Percentiles rank a stretch among this genome's conserved stretches.
phyloP scores from a whole-genome alignment of 169 alveolate genomes.

The Plasmodium gaboni region DNA sequence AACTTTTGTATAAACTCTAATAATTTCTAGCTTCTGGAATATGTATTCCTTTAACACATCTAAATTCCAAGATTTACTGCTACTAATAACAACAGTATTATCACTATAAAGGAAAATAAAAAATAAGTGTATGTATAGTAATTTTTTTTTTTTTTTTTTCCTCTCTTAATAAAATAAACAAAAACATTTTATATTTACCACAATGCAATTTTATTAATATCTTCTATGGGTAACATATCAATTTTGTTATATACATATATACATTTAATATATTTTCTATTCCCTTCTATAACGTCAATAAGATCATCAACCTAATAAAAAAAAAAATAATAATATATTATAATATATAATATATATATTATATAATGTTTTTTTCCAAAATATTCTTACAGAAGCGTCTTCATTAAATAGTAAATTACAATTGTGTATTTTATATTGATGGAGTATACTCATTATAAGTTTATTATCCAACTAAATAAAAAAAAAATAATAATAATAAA shows the following conservation, averaged over 20 bases:
- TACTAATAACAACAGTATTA: constrained; percentile 65
- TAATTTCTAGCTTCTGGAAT: constrained; percentile 79
- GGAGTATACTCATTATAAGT: constrained; percentile 79
- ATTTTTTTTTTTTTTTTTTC: not conserved
- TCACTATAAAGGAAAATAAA: constrained; percentile 25
- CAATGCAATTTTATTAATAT: constrained; percentile 42
- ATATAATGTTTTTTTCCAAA: not conserved
- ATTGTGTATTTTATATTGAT: constrained; percentile 96
- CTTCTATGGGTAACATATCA: constrained; percentile 91
- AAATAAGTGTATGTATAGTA: not conserved
- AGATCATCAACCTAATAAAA: constrained; percentile 92
- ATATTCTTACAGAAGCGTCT: constrained; percentile 91
- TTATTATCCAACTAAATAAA: constrained; percentile 52
- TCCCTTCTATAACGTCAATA: constrained; percentile 98
- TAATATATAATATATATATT: constrained; percentile 8
- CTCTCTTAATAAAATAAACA: not conserved
- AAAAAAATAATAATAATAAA: not conserved
- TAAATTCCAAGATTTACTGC: constrained; percentile 79
- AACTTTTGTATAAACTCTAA: constrained; percentile 96
- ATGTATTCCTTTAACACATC: constrained; percentile 80
- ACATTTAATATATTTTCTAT: constrained; percentile 94
- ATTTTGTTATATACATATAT: constrained; percentile 95
- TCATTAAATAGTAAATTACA: constrained; percentile 95
- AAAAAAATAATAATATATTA: constrained; percentile 10
- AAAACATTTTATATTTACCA: not conserved